A percentile compares a stretch with the other conserved stretches of the same genome.
Conservation (phyloP, 208 protist species). For the Zelonia costaricensis region DNA sequence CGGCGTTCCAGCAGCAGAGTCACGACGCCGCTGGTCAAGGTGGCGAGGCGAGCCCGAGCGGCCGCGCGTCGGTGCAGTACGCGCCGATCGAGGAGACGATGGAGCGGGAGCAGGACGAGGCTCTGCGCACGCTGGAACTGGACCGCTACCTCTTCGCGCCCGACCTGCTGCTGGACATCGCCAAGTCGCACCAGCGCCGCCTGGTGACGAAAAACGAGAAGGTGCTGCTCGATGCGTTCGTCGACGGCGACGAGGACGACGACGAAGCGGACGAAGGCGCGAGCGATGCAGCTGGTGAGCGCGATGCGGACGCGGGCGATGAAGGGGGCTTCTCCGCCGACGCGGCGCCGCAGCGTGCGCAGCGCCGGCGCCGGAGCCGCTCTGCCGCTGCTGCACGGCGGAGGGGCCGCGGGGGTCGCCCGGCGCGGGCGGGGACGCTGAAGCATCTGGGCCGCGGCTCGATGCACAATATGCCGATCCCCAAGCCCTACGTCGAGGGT, state of each 20-base stretch:
- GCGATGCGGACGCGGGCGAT: conserved; percentile 21
- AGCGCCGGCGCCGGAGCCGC: too few species aligned
- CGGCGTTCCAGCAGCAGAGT: conserved; percentile 7
- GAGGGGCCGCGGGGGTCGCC: background rate
- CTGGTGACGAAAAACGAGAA: conserved; percentile 68
- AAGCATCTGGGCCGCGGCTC: conserved; percentile 72
- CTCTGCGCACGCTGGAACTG: conserved; percentile 64
- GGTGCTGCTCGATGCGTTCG: conserved; percentile 72
- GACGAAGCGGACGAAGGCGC: conserved; percentile 12
- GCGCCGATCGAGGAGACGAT: conserved; percentile 49
- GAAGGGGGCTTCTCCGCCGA: too few species aligned
- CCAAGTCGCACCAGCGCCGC: conserved; percentile 68
- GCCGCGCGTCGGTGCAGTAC: conserved; percentile 15
- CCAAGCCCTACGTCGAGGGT: conserved; percentile 79
- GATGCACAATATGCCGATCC: conserved; percentile 79
- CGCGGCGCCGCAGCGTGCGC: too few species aligned
- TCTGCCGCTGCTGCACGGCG: background rate
- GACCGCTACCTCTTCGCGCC: conserved; percentile 86
- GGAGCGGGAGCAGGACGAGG: conserved; percentile 57
- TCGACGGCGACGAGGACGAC: conserved; percentile 48
- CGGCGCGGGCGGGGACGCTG: conserved; percentile 41
- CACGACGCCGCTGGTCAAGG: background rate
- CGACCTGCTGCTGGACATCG: conserved; percentile 82
- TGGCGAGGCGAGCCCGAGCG: background rate
- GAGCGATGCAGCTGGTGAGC: too few species aligned